phyloP scores from a whole-genome alignment of 2,329 filamentous ascomycete species.

The Dothidotthia symphoricarpi region DNA sequence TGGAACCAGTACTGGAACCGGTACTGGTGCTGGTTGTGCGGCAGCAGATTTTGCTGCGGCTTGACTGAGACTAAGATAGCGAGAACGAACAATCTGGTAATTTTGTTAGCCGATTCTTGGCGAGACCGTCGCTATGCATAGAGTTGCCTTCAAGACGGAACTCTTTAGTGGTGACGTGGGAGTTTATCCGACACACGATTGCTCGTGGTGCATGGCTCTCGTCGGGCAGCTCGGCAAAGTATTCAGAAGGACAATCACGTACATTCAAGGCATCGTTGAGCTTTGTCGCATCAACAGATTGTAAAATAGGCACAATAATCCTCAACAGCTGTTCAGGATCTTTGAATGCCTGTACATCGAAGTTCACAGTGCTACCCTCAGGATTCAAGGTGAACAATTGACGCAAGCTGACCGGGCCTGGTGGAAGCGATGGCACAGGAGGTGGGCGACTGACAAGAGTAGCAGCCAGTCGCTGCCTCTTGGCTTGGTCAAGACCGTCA shows the following conservation, averaged over 20 bases:
- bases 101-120: constrained; percentile 15
- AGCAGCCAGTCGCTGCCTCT: constrained; percentile 70
- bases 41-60: constrained; percentile 23
- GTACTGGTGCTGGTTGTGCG: constrained; percentile 26
- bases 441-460: constrained; percentile 32
- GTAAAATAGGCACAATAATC: constrained; percentile 77
- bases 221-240: no score
- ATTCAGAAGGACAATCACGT: constrained; percentile 36
- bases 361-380: constrained; percentile 70
- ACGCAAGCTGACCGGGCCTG: constrained; percentile 74
- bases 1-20: no score
- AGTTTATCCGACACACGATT: no score
- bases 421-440: constrained; percentile 67
- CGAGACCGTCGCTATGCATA: background rate
- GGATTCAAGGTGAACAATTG: constrained; percentile 84
- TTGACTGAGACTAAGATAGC: constrained; percentile 43
- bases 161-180: no score
- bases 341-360: constrained; percentile 80
- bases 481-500: constrained; percentile 71
- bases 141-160: no score
- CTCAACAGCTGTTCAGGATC: constrained; percentile 68
- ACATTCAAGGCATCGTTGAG: constrained; percentile 73
- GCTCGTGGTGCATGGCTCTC: no score
- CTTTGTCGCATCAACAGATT: constrained; percentile 65
- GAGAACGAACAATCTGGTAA: constrained; percentile 41